These are phyloP conservation scores for Tetracladium maxilliforme DNA, from an alignment of 2,329 filamentous ascomycete genomes.

Conservation along the genomic window DNA sequence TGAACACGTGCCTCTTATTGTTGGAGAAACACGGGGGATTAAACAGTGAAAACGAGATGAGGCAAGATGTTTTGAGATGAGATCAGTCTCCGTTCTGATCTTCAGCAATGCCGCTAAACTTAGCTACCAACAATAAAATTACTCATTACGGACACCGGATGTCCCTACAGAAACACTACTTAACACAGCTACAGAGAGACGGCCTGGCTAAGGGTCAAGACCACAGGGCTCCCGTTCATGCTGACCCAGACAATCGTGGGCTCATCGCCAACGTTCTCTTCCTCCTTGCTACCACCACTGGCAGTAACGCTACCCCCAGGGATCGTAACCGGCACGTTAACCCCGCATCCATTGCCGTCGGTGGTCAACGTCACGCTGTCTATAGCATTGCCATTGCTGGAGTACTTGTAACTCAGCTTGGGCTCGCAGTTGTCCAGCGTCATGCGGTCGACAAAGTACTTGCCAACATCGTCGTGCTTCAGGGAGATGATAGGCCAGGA, in stretches of 20 bases:
- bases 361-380: slow-evolving; percentile 24
- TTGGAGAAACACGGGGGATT: no score
- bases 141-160: no score
- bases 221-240: slow-evolving; percentile 26
- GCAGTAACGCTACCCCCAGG: slow-evolving; percentile 23
- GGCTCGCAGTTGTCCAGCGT: slow-evolving; percentile 9
- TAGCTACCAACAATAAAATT: no score
- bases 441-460: slow-evolving; percentile 32
- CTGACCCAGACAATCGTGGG: slow-evolving; percentile 33
- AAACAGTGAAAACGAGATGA: no score
- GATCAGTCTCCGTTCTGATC: no score
- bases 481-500: slow-evolving; percentile 37
- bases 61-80: no score
- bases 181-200: no score
- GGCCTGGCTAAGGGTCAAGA: slow-evolving; percentile 27
- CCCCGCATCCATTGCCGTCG: slow-evolving; percentile 11
- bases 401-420: slow-evolving; percentile 6
- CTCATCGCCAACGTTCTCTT: slow-evolving; percentile 38
- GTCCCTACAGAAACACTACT: no score
- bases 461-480: slow-evolving; percentile 39
- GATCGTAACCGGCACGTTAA: slow-evolving; percentile 11
- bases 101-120: no score
- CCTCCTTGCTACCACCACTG: slow-evolving; percentile 24
- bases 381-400: slow-evolving; percentile 7
- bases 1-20: no score